Percentiles rank a stretch among this genome's conserved stretches.
Conservation (phyloP, 805 yeast species). For the Metschnikowia arizonensis region DNA sequence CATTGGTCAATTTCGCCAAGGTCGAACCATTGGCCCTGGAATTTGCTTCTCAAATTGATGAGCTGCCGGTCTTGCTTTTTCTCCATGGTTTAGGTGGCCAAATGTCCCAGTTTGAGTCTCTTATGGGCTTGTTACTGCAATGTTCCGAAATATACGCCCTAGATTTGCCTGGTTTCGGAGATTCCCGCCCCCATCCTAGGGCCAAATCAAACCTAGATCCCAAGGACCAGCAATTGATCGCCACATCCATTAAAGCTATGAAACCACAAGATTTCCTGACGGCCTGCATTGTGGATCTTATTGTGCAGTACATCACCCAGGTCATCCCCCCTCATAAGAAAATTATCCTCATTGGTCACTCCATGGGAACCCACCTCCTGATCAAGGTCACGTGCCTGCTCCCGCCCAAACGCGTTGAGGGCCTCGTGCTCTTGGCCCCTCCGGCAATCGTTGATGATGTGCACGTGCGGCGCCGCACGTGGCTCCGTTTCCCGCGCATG, state of each 20-base stretch:
- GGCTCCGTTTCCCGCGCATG: slow-evolving; percentile 1
- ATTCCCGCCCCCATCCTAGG: slow-evolving; percentile 26
- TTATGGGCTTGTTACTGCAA: slow-evolving; percentile 59
- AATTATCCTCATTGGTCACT: slow-evolving; percentile 59
- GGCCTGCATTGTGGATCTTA: slow-evolving; percentile 38
- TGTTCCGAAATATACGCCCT: slow-evolving; percentile 62
- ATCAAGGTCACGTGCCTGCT: slow-evolving; percentile 42
- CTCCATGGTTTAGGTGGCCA: slow-evolving; percentile 93
- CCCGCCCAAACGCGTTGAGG: slow-evolving; percentile 39
- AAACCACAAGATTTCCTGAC: slow-evolving; percentile 40
- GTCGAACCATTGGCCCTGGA: slow-evolving; percentile 17
- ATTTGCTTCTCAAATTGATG: slow-evolving; percentile 35
- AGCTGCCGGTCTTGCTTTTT: slow-evolving; percentile 59
- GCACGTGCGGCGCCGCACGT: slow-evolving; percentile 5
- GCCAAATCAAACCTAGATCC: slow-evolving; percentile 23
- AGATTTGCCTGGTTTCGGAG: slow-evolving; percentile 90
- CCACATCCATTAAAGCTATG: slow-evolving; percentile 28
- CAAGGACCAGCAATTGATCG: slow-evolving; percentile 30
- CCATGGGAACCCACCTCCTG: slow-evolving; percentile 64
- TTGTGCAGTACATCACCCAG: slow-evolving; percentile 35
- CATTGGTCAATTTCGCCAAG: slow-evolving; percentile 28
- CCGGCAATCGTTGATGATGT: slow-evolving; percentile 27
- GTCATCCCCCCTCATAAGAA: slow-evolving; percentile 39
- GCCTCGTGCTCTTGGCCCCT: slow-evolving; percentile 47
- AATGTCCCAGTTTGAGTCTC: slow-evolving; percentile 75